phyloP scores from a whole-genome alignment of 441 rosid species.

The Croton laevigatus region DNA sequence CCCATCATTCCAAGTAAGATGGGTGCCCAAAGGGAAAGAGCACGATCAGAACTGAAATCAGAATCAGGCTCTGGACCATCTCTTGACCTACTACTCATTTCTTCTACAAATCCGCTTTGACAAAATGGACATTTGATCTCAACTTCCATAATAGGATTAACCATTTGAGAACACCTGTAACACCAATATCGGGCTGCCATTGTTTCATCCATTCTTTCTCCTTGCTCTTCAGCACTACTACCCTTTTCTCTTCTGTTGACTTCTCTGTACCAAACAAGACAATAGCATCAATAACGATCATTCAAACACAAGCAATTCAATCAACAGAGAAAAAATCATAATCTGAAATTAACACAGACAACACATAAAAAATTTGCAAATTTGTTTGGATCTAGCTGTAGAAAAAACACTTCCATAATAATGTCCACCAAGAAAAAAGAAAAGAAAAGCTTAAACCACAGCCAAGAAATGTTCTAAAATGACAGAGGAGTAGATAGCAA shows the following conservation, averaged over 20 bases:
- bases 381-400: not conserved
- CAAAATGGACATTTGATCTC: constrained; percentile 79
- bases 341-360: not conserved
- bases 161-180: constrained; percentile 55
- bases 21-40: constrained; percentile 82
- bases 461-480: not conserved
- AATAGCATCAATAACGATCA: constrained; percentile 12
- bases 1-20: constrained; percentile 85
- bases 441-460: not conserved
- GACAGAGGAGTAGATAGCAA: not conserved
- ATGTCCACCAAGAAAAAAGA: not conserved
- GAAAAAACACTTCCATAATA: not conserved
- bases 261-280: constrained; percentile 30
- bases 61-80: constrained; percentile 50
- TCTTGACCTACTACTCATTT: constrained; percentile 40
- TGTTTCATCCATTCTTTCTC: constrained; percentile 49
- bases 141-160: constrained; percentile 53
- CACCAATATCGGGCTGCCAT: constrained; percentile 65
- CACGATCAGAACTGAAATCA: constrained; percentile 65
- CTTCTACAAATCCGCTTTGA: constrained; percentile 63
- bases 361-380: not conserved
- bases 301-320: constrained; percentile 7
- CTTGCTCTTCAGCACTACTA: constrained; percentile 15
- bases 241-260: not conserved
- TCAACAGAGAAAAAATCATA: not conserved